phyloP scores from a whole-genome alignment of 1,284 basidiomycete species.

The Cryptococcus sp. region DNA sequence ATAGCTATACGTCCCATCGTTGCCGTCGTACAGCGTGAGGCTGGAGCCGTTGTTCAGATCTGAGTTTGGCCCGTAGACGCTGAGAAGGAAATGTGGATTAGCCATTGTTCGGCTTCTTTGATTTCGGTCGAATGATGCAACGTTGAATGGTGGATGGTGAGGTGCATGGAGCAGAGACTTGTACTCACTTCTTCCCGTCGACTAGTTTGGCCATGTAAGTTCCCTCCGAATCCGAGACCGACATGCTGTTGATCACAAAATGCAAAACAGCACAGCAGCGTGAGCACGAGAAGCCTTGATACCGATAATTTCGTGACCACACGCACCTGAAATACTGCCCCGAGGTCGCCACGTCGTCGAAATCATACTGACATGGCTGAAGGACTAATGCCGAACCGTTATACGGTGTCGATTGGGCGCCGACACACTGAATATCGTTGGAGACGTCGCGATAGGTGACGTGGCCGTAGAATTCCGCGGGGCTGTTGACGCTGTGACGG shows the following conservation, averaged over 20 bases:
- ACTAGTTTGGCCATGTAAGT: constrained; percentile 9
- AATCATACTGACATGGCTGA: constrained; percentile 22
- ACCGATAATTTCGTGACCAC: neutral
- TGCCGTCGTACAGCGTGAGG: constrained; percentile 12
- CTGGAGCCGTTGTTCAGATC: constrained; percentile 10
- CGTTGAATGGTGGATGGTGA: neutral
- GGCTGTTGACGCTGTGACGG: constrained; percentile 10
- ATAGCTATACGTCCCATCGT: constrained; percentile 13
- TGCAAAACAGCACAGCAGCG: neutral
- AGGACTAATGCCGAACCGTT: constrained; percentile 13
- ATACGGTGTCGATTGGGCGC: constrained; percentile 5
- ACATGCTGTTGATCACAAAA: constrained; percentile 4
- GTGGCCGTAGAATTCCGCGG: constrained; percentile 21
- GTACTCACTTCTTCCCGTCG: constrained; percentile 8
- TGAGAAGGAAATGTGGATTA: neutral
- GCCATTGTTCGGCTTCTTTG: neutral
- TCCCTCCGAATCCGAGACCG: neutral
- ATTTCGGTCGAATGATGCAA: neutral
- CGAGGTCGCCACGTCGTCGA: constrained; percentile 13
- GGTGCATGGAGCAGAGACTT: neutral
- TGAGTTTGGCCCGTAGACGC: constrained; percentile 15
- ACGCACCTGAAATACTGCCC: constrained; percentile 26
- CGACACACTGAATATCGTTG: constrained; percentile 15
- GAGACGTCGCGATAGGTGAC: constrained; percentile 15
- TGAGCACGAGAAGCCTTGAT: too few relatives aligned